These are phyloP conservation scores for Corylus heterophylla DNA, from an alignment of 306 rosid genomes.

Conservation along the genomic window DNA sequence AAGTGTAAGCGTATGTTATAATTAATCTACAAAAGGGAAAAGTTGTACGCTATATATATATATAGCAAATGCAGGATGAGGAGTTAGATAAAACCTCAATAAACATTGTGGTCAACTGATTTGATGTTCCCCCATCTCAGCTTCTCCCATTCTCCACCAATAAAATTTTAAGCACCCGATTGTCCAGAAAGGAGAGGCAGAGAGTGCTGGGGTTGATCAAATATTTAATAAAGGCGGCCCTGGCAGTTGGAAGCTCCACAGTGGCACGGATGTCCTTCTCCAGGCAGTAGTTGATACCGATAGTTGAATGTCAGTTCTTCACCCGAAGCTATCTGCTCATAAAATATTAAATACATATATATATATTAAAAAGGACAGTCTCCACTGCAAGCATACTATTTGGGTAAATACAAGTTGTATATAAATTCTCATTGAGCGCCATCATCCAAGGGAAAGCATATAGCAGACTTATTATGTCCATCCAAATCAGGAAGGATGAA, in stretches of 20 bases:
- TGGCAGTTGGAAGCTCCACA: slow-evolving; percentile 66
- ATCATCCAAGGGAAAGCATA: slow-evolving; percentile 8
- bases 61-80: background rate
- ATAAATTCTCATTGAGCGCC: background rate
- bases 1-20: background rate
- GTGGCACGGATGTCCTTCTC: slow-evolving; percentile 67
- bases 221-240: slow-evolving; percentile 55
- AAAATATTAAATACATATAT: slow-evolving; percentile 2
- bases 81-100: background rate
- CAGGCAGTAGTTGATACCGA: slow-evolving; percentile 53
- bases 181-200: slow-evolving; percentile 23
- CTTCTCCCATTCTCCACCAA: slow-evolving; percentile 8
- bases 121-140: slow-evolving; percentile 7
- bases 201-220: slow-evolving; percentile 3
- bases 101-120: background rate
- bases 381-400: background rate
- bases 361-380: background rate
- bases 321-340: slow-evolving; percentile 79
- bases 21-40: background rate
- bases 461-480: background rate
- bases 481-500: slow-evolving; percentile 10
- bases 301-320: slow-evolving; percentile 81
- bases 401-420: background rate
- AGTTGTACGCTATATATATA: background rate
- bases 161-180: slow-evolving; percentile 17